Percentiles rank a stretch among this genome's conserved stretches.
phyloP scores from a whole-genome alignment of 768 basidiomycete species.

The Wakefieldia striispora region DNA sequence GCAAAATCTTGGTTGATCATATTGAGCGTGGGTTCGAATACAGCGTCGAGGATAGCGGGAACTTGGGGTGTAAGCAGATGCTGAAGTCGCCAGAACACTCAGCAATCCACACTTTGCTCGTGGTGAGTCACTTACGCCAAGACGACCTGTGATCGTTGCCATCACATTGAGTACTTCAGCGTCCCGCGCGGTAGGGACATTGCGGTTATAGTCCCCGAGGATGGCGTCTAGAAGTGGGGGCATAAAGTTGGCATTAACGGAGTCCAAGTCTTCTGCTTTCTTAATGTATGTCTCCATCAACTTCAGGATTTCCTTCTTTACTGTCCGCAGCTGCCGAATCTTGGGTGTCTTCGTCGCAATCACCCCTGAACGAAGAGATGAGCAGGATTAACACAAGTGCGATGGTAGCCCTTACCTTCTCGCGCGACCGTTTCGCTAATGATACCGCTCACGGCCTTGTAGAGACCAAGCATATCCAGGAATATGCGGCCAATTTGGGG shows the following conservation, averaged over 20 bases:
- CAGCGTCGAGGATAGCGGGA: constrained; percentile 91
- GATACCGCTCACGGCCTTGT: constrained; percentile 95
- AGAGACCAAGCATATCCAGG: constrained; percentile 96
- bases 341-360: constrained; percentile 97
- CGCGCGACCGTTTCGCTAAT: constrained; percentile 90
- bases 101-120: neutral
- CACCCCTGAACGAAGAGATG: constrained; percentile 49
- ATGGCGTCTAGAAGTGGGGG: constrained; percentile 95
- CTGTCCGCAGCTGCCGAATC: constrained; percentile 88
- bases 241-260: constrained; percentile 89
- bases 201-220: constrained; percentile 94
- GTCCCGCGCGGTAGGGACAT: constrained; percentile 90
- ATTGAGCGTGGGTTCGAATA: constrained; percentile 93
- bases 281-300: constrained; percentile 97
- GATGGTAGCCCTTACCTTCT: constrained; percentile 53
- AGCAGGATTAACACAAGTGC: neutral
- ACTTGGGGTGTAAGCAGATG: constrained; percentile 88
- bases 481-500: constrained; percentile 97
- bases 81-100: constrained; percentile 39
- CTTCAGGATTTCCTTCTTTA: constrained; percentile 98
- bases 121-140: constrained; percentile 64
- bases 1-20: constrained; percentile 99
- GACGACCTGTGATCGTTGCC: constrained; percentile 86
- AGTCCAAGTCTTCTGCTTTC: constrained; percentile 95
- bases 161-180: constrained; percentile 97